Evolutionary conservation across 2,329 filamentous ascomycete genomes (phyloP).

Genomic region (Macrophomina tecta): DNA sequence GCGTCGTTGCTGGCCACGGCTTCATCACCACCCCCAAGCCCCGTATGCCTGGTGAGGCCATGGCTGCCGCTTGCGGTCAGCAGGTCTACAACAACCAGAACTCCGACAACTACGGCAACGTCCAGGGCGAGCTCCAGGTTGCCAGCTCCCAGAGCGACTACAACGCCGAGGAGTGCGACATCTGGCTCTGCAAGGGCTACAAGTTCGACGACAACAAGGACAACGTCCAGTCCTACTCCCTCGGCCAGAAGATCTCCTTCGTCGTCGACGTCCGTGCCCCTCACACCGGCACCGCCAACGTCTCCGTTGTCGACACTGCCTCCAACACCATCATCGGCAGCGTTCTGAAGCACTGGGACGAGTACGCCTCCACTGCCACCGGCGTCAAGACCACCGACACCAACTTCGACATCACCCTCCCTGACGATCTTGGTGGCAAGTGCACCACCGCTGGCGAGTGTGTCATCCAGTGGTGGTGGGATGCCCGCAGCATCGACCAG

Average conservation of each 20-base stretch:
- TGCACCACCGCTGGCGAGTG: constrained; percentile 58
- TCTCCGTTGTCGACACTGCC: constrained; percentile 62
- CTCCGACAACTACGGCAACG: constrained; percentile 62
- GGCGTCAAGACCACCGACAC: constrained; percentile 54
- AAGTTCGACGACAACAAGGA: constrained; percentile 62
- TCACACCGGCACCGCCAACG: constrained; percentile 63
- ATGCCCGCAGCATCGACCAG: constrained; percentile 60
- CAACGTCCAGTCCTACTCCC: constrained; percentile 59
- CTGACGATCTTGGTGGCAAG: constrained; percentile 52
- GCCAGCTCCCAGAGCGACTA: constrained; percentile 56
- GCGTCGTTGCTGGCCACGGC: constrained; percentile 60
- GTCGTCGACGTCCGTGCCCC: constrained; percentile 57
- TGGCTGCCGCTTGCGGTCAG: constrained; percentile 59
- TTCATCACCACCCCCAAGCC: constrained; percentile 56
- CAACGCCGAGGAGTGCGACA: constrained; percentile 54
- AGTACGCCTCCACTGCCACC: constrained; percentile 58
- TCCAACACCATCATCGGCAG: constrained; percentile 60
- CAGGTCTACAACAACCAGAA: constrained; percentile 61
- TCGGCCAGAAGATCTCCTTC: constrained; percentile 56
- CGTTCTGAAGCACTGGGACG: constrained; percentile 61
- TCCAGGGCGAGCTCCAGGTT: constrained; percentile 61
- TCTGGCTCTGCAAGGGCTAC: constrained; percentile 65
- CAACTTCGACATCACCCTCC: constrained; percentile 61
- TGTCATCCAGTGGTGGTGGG: constrained; percentile 69
- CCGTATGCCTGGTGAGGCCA: constrained; percentile 59